Conservation (phyloP, 2,329 filamentous ascomycete genomes). For the Xylariaceae sp. region DNA sequence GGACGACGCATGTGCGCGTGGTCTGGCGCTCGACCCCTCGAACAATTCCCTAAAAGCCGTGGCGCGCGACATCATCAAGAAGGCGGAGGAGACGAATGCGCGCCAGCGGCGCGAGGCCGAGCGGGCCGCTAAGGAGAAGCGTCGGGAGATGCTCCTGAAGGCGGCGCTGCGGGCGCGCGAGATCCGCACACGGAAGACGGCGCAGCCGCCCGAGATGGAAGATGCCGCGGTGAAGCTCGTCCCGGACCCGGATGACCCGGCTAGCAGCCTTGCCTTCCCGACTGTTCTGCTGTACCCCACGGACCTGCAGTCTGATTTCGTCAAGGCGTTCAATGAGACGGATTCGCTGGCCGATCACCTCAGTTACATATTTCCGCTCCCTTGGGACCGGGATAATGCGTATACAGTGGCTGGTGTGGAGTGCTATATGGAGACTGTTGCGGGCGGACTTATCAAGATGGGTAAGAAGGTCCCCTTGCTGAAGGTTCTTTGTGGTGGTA, state of each 20-base stretch:
- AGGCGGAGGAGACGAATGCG: slow-evolving; percentile 50
- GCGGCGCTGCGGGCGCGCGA: slow-evolving; percentile 63
- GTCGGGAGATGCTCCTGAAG: slow-evolving; percentile 56
- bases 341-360: slow-evolving; percentile 73
- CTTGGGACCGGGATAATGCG: slow-evolving; percentile 64
- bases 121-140: slow-evolving; percentile 48
- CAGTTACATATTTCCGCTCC: slow-evolving; percentile 76
- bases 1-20: slow-evolving; percentile 68
- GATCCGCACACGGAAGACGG: slow-evolving; percentile 62
- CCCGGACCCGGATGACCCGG: slow-evolving; percentile 67
- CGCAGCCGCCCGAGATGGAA: slow-evolving; percentile 77
- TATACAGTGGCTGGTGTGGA: slow-evolving; percentile 57
- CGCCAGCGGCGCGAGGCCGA: slow-evolving; percentile 52
- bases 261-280: slow-evolving; percentile 69
- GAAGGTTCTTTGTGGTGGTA: slow-evolving; percentile 68
- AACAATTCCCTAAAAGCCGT: slow-evolving; percentile 65
- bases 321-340: slow-evolving; percentile 79
- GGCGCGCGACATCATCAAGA: slow-evolving; percentile 56
- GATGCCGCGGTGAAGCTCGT: slow-evolving; percentile 68
- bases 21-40: slow-evolving; percentile 63
- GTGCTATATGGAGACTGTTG: slow-evolving; percentile 80
- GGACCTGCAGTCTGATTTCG: slow-evolving; percentile 77
- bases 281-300: slow-evolving; percentile 80
- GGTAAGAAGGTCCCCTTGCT: slow-evolving; percentile 77
- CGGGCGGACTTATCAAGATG: slow-evolving; percentile 79